Evolutionary conservation across 1,139 yeast species (phyloP).

Genomic region (Yueomyces sp.): DNA sequence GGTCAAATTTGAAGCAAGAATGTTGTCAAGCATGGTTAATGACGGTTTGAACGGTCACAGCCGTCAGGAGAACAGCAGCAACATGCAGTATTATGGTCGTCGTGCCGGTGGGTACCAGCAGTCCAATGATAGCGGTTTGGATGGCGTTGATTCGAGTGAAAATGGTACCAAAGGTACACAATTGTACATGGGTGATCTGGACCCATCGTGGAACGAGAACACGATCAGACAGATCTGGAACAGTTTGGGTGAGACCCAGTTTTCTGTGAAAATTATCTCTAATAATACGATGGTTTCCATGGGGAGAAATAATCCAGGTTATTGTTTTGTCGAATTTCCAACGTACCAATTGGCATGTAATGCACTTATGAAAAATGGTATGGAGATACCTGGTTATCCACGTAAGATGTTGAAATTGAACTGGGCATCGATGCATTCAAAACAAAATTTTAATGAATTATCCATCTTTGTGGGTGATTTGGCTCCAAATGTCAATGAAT

Average conservation of each 20-base stretch:
- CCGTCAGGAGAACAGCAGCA: no score
- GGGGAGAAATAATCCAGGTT: slow-evolving; percentile 45
- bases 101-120: no score
- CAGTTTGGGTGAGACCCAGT: slow-evolving; percentile 25
- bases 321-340: slow-evolving; percentile 62
- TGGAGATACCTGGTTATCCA: slow-evolving; percentile 45
- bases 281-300: slow-evolving; percentile 5
- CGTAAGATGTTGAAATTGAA: slow-evolving; percentile 52
- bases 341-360: slow-evolving; percentile 51
- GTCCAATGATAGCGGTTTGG: no score
- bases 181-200: slow-evolving; percentile 58
- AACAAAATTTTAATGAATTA: slow-evolving; percentile 30
- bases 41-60: no score
- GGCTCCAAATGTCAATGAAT: slow-evolving; percentile 62
- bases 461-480: slow-evolving; percentile 72
- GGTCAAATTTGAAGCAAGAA: no score
- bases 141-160: no score
- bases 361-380: slow-evolving; percentile 54
- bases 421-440: slow-evolving; percentile 54
- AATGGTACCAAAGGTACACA: slow-evolving; percentile 6
- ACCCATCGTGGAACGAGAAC: slow-evolving; percentile 58
- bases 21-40: no score
- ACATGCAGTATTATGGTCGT: no score
- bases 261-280: slow-evolving; percentile 40
- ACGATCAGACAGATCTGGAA: slow-evolving; percentile 49